phyloP scores from a whole-genome alignment of 148 eudicot species.

The Diospyros kaki region DNA sequence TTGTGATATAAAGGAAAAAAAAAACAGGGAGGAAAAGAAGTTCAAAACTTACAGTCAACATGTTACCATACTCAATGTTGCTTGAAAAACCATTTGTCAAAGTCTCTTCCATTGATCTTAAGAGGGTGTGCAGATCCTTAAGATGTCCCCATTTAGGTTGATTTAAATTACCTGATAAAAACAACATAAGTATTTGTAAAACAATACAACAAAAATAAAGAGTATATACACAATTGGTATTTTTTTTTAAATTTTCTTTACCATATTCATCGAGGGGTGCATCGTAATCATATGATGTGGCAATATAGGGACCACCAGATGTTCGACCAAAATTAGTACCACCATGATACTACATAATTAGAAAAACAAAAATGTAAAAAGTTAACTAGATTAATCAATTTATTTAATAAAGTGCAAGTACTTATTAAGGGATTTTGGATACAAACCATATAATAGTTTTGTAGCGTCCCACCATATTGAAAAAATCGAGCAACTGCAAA shows the following conservation, averaged over 20 bases:
- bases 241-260: not conserved
- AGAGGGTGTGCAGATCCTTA: conserved; percentile 26
- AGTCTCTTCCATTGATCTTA: conserved; percentile 20
- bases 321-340: conserved; percentile 53
- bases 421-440: not conserved
- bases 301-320: conserved; percentile 46
- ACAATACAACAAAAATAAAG: not conserved
- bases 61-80: not conserved
- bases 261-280: conserved; percentile 41
- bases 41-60: not conserved
- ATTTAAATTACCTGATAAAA: conserved; percentile 21
- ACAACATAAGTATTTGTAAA: not conserved
- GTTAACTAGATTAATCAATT: not conserved
- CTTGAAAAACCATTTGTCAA: conserved; percentile 19
- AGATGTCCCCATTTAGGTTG: conserved; percentile 46
- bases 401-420: too few relatives aligned
- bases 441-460: conserved; percentile 40
- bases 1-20: not conserved
- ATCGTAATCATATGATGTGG: conserved; percentile 50
- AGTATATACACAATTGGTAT: not conserved
- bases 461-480: conserved; percentile 32
- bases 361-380: not conserved
- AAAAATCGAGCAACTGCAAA: conserved; percentile 34
- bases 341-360: conserved; percentile 39
- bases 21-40: not conserved